phyloP scores from a whole-genome alignment of 2,329 filamentous ascomycete species.

The Neonectria hederae region DNA sequence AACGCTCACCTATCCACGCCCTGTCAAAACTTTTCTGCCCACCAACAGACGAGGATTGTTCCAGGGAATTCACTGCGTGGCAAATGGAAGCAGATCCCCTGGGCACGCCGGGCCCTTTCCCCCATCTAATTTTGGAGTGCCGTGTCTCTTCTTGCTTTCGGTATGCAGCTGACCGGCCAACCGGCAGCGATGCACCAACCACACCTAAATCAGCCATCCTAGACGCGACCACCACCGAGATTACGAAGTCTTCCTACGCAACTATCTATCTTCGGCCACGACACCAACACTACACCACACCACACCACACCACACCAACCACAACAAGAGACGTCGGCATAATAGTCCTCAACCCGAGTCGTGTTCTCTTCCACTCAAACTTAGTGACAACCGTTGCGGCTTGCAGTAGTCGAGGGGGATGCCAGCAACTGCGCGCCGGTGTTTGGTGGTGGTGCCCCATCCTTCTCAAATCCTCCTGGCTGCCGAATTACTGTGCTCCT shows the following conservation, averaged over 20 bases:
- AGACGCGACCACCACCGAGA: background rate
- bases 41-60: constrained; percentile 14
- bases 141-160: constrained; percentile 28
- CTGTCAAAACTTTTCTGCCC: constrained; percentile 7
- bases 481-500: constrained; percentile 32
- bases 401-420: constrained; percentile 34
- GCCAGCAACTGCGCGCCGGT: constrained; percentile 11
- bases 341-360: constrained; percentile 6
- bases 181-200: constrained; percentile 27
- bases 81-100: constrained; percentile 20
- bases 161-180: constrained; percentile 32
- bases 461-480: constrained; percentile 35
- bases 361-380: constrained; percentile 12
- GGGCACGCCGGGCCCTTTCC: constrained; percentile 22
- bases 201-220: constrained; percentile 15
- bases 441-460: constrained; percentile 19
- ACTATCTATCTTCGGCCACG: background rate
- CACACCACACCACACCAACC: constrained; percentile 9
- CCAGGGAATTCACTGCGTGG: constrained; percentile 23
- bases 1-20: constrained; percentile 8
- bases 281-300: constrained; percentile 2
- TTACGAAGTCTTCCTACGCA: background rate
- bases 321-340: constrained; percentile 1
- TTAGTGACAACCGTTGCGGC: constrained; percentile 24
- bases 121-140: constrained; percentile 34